Percentiles rank a stretch among this genome's conserved stretches.
Conservation (phyloP, 768 basidiomycete species). For the Naganishia randhawae region DNA sequence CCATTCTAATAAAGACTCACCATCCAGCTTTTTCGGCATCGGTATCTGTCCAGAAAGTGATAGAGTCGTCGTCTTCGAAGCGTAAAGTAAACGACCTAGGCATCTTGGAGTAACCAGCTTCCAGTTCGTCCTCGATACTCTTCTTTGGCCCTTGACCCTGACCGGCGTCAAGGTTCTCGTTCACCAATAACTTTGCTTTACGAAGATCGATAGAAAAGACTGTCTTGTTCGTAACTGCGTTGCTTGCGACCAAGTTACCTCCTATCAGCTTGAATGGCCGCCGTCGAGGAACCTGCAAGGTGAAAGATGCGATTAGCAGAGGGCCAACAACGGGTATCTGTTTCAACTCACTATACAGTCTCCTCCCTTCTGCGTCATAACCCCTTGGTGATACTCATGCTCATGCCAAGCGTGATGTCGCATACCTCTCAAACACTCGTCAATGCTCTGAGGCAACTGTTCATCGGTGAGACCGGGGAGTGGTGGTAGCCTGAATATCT, state of each 20-base stretch:
- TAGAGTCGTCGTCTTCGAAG: slow-evolving; percentile 60
- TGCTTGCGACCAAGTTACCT: slow-evolving; percentile 66
- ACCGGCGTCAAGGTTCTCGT: slow-evolving; percentile 57
- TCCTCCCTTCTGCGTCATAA: slow-evolving; percentile 85
- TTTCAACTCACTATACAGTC: slow-evolving; percentile 70
- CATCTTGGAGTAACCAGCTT: slow-evolving; percentile 26
- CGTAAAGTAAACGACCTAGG: slow-evolving; percentile 69
- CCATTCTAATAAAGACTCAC: slow-evolving; percentile 54
- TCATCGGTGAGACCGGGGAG: slow-evolving; percentile 74
- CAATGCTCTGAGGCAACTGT: slow-evolving; percentile 82
- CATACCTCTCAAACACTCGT: slow-evolving; percentile 84
- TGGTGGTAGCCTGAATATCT: slow-evolving; percentile 84
- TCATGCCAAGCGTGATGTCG: slow-evolving; percentile 91
- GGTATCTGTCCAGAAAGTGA: slow-evolving; percentile 85
- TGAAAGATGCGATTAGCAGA: not conserved
- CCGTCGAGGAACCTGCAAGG: slow-evolving; percentile 61
- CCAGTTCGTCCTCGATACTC: slow-evolving; percentile 14
- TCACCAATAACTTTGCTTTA: slow-evolving; percentile 72
- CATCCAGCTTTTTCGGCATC: slow-evolving; percentile 82
- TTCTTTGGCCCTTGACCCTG: not conserved
- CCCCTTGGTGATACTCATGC: slow-evolving; percentile 85
- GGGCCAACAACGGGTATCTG: not conserved
- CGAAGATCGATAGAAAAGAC: slow-evolving; percentile 86
- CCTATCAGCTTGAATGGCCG: slow-evolving; percentile 64
- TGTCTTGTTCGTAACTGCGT: slow-evolving; percentile 84